phyloP scores from a whole-genome alignment of 2,329 filamentous ascomycete genomes.

The Nemania serpens region DNA sequence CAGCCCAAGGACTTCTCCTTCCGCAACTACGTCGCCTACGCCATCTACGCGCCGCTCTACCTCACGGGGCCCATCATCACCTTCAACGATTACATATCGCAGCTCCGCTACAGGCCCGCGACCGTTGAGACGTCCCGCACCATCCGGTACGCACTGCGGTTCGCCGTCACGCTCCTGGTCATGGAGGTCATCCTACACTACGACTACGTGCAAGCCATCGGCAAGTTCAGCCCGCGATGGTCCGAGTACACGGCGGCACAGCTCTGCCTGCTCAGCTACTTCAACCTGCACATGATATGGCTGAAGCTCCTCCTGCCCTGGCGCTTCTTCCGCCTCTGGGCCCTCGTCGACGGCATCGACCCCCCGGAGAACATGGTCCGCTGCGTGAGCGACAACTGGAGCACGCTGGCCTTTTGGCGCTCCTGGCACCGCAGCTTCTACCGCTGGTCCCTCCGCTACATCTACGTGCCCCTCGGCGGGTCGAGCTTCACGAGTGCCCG shows the following conservation, averaged over 20 bases:
- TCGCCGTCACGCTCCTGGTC: constrained; percentile 75
- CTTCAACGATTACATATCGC: constrained; percentile 97
- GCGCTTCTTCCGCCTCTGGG: constrained; percentile 99
- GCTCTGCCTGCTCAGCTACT: constrained; percentile 87
- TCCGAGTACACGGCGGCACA: constrained; percentile 82
- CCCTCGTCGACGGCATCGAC: constrained; percentile 86
- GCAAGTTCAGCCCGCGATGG: constrained; percentile 80
- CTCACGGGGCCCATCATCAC: constrained; percentile 91
- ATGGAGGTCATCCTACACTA: constrained; percentile 95
- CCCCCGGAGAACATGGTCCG: constrained; percentile 98
- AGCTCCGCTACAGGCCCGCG: constrained; percentile 73
- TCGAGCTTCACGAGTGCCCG: constrained; percentile 53
- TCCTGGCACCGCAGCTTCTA: constrained; percentile 96
- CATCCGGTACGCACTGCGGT: constrained; percentile 80
- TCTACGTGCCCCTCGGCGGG: constrained; percentile 91
- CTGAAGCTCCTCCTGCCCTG: constrained; percentile 94
- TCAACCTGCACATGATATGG: constrained; percentile 98
- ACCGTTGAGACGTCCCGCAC: constrained; percentile 75
- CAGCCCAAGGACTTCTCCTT: constrained; percentile 73
- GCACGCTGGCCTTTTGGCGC: constrained; percentile 89
- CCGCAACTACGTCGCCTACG: constrained; percentile 86
- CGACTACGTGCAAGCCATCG: constrained; percentile 92
- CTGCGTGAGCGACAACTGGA: constrained; percentile 95
- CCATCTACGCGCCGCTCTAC: constrained; percentile 91
- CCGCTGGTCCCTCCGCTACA: constrained; percentile 90